Conservation (phyloP, 2,329 filamentous ascomycete species). For the Magnaporthiopsis rhizophila region DNA sequence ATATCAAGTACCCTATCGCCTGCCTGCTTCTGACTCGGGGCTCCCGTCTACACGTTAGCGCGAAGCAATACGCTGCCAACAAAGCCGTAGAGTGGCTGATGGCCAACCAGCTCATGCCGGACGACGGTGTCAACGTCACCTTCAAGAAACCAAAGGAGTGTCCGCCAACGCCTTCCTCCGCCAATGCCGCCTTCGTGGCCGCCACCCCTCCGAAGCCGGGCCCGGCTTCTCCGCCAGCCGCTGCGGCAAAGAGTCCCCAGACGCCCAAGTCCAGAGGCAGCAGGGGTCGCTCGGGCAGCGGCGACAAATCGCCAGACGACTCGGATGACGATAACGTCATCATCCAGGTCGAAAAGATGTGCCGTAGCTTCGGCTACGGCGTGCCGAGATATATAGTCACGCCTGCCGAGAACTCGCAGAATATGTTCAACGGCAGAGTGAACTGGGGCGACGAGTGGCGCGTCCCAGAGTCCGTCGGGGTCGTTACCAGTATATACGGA, state of each 20-base stretch:
- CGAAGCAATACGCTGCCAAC: slow-evolving; percentile 45
- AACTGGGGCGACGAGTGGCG: slow-evolving; percentile 3
- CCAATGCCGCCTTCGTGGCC: neutral
- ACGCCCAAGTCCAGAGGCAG: slow-evolving; percentile 8
- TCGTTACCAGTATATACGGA: neutral
- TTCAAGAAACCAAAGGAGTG: slow-evolving; percentile 12
- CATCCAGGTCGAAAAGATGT: slow-evolving; percentile 15
- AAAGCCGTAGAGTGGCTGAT: slow-evolving; percentile 36
- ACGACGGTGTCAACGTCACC: slow-evolving; percentile 14
- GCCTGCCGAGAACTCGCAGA: neutral
- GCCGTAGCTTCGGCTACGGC: slow-evolving; percentile 2
- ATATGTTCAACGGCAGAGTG: slow-evolving; percentile 2
- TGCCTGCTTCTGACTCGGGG: neutral
- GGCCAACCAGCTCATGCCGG: slow-evolving; percentile 19
- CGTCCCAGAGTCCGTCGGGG: slow-evolving; percentile 1
- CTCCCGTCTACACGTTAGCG: slow-evolving; percentile 14
- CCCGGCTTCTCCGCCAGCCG: neutral
- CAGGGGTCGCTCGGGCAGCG: neutral
- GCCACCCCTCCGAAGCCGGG: neutral
- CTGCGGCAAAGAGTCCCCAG: neutral
- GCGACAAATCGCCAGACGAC: neutral
- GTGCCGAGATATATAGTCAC: slow-evolving; percentile 8
- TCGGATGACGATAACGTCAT: slow-evolving; percentile 9
- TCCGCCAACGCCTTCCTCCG: neutral
- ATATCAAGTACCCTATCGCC: neutral